Evolutionary conservation across 2,329 filamentous ascomycete species (phyloP).

Genomic region (Cladosporium sp.): DNA sequence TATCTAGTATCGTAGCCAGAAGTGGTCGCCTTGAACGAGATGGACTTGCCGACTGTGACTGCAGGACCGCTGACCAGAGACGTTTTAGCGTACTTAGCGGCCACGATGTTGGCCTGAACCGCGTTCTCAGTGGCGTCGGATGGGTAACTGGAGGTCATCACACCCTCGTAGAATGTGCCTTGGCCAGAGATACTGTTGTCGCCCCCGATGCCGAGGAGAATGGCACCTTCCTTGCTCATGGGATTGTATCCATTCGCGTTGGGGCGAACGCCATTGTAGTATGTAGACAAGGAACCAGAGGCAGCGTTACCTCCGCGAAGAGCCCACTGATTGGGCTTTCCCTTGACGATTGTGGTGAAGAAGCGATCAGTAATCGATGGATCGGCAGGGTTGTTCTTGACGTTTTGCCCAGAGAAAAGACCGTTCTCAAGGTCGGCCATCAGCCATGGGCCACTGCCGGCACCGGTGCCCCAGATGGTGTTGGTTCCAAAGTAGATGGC

Average conservation of each 20-base stretch:
- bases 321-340: slow-evolving; percentile 57
- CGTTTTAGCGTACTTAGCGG: slow-evolving; percentile 55
- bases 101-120: slow-evolving; percentile 56
- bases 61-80: slow-evolving; percentile 52
- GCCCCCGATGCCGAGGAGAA: slow-evolving; percentile 70
- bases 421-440: slow-evolving; percentile 71
- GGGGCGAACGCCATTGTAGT: slow-evolving; percentile 59
- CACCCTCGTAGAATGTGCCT: slow-evolving; percentile 58
- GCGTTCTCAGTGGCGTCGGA: slow-evolving; percentile 58
- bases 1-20: slow-evolving; percentile 56
- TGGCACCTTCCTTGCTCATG: slow-evolving; percentile 66
- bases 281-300: slow-evolving; percentile 58
- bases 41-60: slow-evolving; percentile 50
- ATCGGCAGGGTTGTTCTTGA: slow-evolving; percentile 52
- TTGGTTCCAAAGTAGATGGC: slow-evolving; percentile 64
- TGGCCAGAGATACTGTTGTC: slow-evolving; percentile 62
- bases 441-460: slow-evolving; percentile 64
- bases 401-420: slow-evolving; percentile 58
- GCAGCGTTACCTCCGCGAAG: slow-evolving; percentile 59
- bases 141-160: slow-evolving; percentile 64
- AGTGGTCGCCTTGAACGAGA: slow-evolving; percentile 59
- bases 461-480: slow-evolving; percentile 57
- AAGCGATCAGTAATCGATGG: slow-evolving; percentile 58
- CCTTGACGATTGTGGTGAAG: slow-evolving; percentile 59
- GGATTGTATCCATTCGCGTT: slow-evolving; percentile 54